Conservation (phyloP, 208 protist genomes). For the Tritrichomonas musculus region DNA sequence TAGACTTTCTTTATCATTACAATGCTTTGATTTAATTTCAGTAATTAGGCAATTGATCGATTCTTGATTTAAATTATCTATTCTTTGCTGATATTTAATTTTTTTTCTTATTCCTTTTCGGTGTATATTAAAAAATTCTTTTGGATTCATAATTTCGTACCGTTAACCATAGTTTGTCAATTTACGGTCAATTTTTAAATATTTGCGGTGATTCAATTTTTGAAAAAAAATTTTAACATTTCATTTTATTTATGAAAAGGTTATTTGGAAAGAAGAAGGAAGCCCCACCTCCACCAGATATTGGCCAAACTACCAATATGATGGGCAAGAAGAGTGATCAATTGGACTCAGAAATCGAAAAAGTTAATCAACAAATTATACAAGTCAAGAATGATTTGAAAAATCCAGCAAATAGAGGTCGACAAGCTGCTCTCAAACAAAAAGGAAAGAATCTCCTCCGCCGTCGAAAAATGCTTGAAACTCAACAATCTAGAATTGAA, state of each 20-base stretch:
- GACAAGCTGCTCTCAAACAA: background rate
- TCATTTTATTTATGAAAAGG: background rate
- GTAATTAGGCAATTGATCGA: too few relatives aligned
- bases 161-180: too few relatives aligned
- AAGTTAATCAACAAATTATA: background rate
- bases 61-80: too few relatives aligned
- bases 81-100: too few relatives aligned
- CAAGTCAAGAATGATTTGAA: background rate
- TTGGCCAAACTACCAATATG: background rate
- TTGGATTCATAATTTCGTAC: too few relatives aligned
- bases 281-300: background rate
- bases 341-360: background rate
- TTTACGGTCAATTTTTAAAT: too few relatives aligned
- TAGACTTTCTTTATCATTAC: too few relatives aligned
- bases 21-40: too few relatives aligned
- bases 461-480: background rate
- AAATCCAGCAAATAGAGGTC: background rate
- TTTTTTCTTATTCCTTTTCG: too few relatives aligned
- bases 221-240: too few relatives aligned
- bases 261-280: background rate
- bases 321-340: background rate
- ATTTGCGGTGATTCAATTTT: too few relatives aligned
- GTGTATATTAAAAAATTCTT: too few relatives aligned
- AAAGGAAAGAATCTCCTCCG: background rate
- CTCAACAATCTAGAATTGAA: background rate